phyloP scores from a whole-genome alignment of 2,329 filamentous ascomycete genomes.

The Colletotrichum higginsianum region DNA sequence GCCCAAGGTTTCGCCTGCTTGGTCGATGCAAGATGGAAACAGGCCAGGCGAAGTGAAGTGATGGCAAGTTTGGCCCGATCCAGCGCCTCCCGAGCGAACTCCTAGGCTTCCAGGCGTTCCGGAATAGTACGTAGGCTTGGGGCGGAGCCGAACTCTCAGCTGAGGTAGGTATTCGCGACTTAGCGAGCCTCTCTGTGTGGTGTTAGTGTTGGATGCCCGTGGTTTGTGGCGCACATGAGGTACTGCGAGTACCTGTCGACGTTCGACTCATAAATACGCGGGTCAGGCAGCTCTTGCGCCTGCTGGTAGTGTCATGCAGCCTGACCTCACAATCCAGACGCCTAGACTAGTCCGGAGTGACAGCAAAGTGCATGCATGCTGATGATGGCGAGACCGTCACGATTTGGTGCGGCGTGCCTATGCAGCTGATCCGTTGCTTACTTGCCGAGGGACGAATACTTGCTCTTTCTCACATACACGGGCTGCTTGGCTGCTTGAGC shows the following conservation, averaged over 20 bases:
- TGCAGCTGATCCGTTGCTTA: not conserved
- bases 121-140: constrained; percentile 5
- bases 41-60: constrained; percentile 1
- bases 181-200: not conserved
- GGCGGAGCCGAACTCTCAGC: constrained; percentile 37
- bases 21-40: not conserved
- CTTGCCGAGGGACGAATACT: not conserved
- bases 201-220: not conserved
- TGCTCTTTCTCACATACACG: not conserved
- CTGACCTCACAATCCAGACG: constrained; percentile 4
- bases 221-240: not conserved
- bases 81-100: constrained; percentile 15
- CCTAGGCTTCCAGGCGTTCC: constrained; percentile 10
- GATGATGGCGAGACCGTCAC: not conserved
- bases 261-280: not conserved
- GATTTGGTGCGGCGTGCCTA: not conserved
- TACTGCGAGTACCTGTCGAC: not conserved
- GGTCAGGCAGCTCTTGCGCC: not conserved
- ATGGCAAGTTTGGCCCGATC: constrained; percentile 11
- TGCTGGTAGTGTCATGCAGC: constrained; percentile 5
- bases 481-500: not conserved
- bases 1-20: not conserved
- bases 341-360: not conserved
- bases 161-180: constrained; percentile 7
- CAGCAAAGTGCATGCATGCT: constrained; percentile 24